These are phyloP conservation scores for Claviceps humidiphila DNA, from an alignment of 2,329 filamentous ascomycete genomes.

Conservation along the genomic window DNA sequence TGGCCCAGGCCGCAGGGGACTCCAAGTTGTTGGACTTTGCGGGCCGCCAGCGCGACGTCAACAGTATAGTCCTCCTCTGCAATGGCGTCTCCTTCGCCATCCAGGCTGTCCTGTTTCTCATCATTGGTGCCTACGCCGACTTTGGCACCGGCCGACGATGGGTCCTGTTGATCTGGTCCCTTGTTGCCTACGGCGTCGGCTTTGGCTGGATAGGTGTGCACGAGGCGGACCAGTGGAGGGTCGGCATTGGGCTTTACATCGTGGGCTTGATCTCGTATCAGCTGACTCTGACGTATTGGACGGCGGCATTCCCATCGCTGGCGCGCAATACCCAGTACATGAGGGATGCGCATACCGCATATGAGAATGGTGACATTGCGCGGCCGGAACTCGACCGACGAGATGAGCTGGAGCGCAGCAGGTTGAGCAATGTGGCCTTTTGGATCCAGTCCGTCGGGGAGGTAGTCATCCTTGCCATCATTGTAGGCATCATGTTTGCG, in stretches of 20 bases:
- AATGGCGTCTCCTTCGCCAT: conserved; percentile 58
- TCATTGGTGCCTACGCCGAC: conserved; percentile 42
- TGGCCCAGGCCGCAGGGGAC: conserved; percentile 44
- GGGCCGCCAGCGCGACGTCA: conserved; percentile 44
- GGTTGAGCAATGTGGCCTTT: conserved; percentile 50
- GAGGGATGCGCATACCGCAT: conserved; percentile 19
- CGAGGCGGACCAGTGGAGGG: conserved; percentile 43
- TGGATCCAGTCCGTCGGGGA: conserved; percentile 50
- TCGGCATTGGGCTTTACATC: conserved; percentile 49
- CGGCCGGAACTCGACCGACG: conserved; percentile 46
- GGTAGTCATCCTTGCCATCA: conserved; percentile 47
- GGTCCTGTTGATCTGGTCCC: conserved; percentile 46
- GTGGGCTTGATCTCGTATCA: conserved; percentile 54
- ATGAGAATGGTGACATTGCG: conserved; percentile 32
- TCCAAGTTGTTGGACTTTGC: conserved; percentile 39
- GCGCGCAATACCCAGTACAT: conserved; percentile 23
- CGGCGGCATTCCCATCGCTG: conserved; percentile 37
- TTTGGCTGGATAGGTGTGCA: conserved; percentile 58
- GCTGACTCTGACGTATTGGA: conserved; percentile 56
- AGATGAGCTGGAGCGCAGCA: conserved; percentile 50
- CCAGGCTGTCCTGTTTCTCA: conserved; percentile 43
- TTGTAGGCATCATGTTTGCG: conserved; percentile 51
- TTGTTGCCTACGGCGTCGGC: conserved; percentile 48
- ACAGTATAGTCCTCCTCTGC: conserved; percentile 50
- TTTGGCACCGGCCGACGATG: conserved; percentile 52